Base-by-base conservation (phyloP, 1,284 basidiomycete species). In the Moesziomyces globuligerus region DNA sequence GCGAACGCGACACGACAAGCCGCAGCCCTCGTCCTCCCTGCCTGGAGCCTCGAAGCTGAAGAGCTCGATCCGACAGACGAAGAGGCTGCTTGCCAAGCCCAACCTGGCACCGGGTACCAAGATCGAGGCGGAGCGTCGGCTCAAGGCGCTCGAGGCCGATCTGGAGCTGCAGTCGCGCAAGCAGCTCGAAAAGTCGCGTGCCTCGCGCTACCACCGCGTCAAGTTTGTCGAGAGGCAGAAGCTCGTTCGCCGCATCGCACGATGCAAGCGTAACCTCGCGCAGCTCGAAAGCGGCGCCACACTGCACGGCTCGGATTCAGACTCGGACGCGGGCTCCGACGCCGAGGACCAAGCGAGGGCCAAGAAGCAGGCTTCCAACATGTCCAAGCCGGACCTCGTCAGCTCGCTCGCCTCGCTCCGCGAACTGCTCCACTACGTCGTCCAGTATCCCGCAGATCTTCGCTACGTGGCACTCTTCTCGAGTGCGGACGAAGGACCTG, bases 51-150 rank as follows among this genome's bases (percentile, higher is more conserved):
- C 53, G 41, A 74, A 76, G 43, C 65, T 75, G 65, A 76, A 76
- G 45, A 43, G 65, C 0, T 60, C 68, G 15, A 66, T 76, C 25
- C 59, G 74, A 32, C 74, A 76, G 48, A 75, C 74, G 17, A 72
- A 72, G 48, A 65, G 74, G 18, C 54, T 76, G 24, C 64, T 76
- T 17, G 53, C 69, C 29, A 72, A 70, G 55, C 45, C 56, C 8
- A 74, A 75, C 29, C 59, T 78, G 7, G 68, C 64, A 5, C 71
- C 71, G 2, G 74, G 69, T 17, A 66, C 59, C 41, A 65, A 65
- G 45, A 73, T 74, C 48, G 75, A 78, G 46, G 75, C 75, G 11
- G 72, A 78, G 46, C 59, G 75, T 20, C 49, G 71, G 18, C 70
- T 78, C 24, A 55, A 54, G 8, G 48, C 75, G 0, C 67, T 75